Base-by-base conservation (phyloP, 2,329 filamentous ascomycete genomes). In the Neofusicoccum sp. region DNA sequence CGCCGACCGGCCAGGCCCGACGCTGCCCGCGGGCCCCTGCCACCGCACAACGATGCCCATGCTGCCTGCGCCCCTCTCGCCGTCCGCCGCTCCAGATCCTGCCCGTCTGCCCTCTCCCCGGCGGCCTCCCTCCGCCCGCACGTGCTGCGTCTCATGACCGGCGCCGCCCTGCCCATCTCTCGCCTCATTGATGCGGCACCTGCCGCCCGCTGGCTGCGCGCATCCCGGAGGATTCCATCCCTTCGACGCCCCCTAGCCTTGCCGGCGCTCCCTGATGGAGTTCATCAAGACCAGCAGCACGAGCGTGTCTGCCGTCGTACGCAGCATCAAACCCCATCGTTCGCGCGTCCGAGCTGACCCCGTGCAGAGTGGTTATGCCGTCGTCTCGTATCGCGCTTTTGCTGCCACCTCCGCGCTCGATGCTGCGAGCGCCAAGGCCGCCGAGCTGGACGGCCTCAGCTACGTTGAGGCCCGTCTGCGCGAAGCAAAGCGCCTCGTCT, bases 141-240 rank as follows among this genome's bases (percentile, higher is more conserved):
- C 57, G 44, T 47, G 57, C 45, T 36, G 5, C 31, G 36, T 30
- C 66, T 70, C 66, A 71, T 71, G 56, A 60, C 47, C 57, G 16
- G 26, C 71, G 8, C 20, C 51, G 14, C 70, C 74, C 75, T 71
- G 70, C 74, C 70, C 72, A 73, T 71, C 69, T 72, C 68, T 73
- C 68, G 62, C 69, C 68, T 24, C 33, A 30, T 62, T 63, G 59
- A 65, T 65, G 63, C 48, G 49, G 56, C 14, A 28, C 41, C 44
- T 41, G 41, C 20, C 49, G n/a, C 26, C 53, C 49, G 24, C 41
- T 28, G 36, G 31, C 41, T 43, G 54, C 24, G 45, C 49, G 58
- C 57, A 62, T 45, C 59, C 45, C 43, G 26, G 57, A 34, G 44
- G 43, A 2, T 14, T 58, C 43, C 49, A 61, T 48, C 61, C 49